Percentiles rank a stretch among this genome's conserved stretches.
phyloP scores from a whole-genome alignment of 257 asterid genomes.

The Capsicum pubescens region DNA sequence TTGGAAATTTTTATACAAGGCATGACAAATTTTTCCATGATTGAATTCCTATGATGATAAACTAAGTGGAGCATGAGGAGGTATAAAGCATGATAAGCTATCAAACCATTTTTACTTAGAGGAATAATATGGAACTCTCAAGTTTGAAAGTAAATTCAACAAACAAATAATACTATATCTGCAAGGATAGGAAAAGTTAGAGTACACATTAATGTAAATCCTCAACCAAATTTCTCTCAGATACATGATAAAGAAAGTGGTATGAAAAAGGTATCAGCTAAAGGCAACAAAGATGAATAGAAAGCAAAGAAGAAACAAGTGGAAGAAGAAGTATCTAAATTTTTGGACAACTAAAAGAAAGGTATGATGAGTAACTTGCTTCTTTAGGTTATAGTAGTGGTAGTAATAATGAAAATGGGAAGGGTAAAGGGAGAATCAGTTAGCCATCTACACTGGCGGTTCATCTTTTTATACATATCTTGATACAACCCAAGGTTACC shows the following conservation, averaged over 20 bases:
- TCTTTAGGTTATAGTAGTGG: slow-evolving; percentile 63
- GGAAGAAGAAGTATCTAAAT: slow-evolving; percentile 77
- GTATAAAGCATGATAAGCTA: no score
- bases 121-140: no score
- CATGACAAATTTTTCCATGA: no score
- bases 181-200: no score
- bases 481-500: slow-evolving; percentile 22
- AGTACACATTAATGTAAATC: no score
- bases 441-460: slow-evolving; percentile 62
- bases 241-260: slow-evolving; percentile 84
- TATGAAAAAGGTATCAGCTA: slow-evolving; percentile 88
- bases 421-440: slow-evolving; percentile 74
- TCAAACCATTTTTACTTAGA: no score
- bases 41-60: no score
- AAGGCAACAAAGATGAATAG: slow-evolving; percentile 98
- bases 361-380: slow-evolving; percentile 71
- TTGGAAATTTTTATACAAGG: no score
- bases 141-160: no score
- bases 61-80: no score
- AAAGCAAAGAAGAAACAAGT: slow-evolving; percentile 97
- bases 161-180: no score
- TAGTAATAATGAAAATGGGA: slow-evolving; percentile 50
- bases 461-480: slow-evolving; percentile 69
- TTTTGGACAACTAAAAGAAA: slow-evolving; percentile 69
- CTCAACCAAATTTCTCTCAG: slow-evolving; percentile 33